Percentiles rank a stretch among this genome's conserved stretches.
Conservation (phyloP, 176 grass and related monocot species). For the Zoysia pacifica region DNA sequence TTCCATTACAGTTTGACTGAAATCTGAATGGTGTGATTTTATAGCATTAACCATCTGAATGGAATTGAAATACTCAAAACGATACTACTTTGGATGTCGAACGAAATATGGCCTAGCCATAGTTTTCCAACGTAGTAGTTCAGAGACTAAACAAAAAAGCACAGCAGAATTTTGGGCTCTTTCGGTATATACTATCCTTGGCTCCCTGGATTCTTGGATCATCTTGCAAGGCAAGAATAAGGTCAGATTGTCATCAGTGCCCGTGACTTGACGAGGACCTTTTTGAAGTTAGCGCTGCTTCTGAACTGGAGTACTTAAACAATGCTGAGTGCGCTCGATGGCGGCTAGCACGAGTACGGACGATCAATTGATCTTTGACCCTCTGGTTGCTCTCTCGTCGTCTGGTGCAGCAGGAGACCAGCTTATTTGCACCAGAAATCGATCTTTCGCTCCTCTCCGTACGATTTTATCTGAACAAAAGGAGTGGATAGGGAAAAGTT, state of each 20-base stretch:
- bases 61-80: no score
- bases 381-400: not conserved
- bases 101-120: not conserved
- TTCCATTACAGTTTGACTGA: not conserved
- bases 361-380: not conserved
- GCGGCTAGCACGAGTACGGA: not conserved
- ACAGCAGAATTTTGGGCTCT: not conserved
- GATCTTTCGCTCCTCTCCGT: not conserved
- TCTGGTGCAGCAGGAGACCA: no score
- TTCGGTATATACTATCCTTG: not conserved
- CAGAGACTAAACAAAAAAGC: not conserved
- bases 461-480: not conserved
- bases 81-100: not conserved
- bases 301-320: no score
- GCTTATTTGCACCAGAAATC: not conserved
- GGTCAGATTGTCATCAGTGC: not conserved
- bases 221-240: not conserved
- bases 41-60: no score
- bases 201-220: slow-evolving; percentile 9
- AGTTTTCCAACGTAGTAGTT: not conserved
- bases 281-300: no score
- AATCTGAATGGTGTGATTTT: no score
- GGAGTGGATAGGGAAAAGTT: not conserved
- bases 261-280: not conserved
- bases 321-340: not conserved